Base-by-base conservation (phyloP, 2,329 filamentous ascomycete genomes). In the Sclerotinia sclerotiorum region DNA sequence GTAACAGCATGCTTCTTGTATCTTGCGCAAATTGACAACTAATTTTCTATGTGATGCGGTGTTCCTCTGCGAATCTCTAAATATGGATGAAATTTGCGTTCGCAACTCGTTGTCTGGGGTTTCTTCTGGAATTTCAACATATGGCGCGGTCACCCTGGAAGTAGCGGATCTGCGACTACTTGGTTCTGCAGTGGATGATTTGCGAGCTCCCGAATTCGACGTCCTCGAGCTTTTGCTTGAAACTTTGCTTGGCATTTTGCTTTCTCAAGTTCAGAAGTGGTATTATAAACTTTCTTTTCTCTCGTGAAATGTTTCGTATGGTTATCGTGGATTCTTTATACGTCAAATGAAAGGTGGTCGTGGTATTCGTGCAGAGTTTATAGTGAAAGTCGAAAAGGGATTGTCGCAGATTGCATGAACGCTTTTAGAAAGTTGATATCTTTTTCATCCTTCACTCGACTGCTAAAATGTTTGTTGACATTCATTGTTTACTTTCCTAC, bases 31-130 rank as follows among this genome's bases (percentile, higher is more conserved):
- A 62, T 89, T 93, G 70, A 97, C 91, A 5, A 91, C 90, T 0
- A 97, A 85, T 78, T 98, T 98, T 70, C 94, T 85, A 78, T 99
- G 95, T 2, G 92, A 92, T 1, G 94, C 93, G 0, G 91, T 96
- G 1, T 92, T 96, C 74, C 90, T 89, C 79, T 99, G 95, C 46
- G 94, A 93, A 78, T 94, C 91, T 72, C 85, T 85, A 76, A 94
- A 94, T 61, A 93, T 84, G 67, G 84, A 80, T 77, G 89, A 90
- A 65, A 97, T 84, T 76, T 91, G 90, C 48, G 84, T 85, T 75
- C 94, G 90, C 73, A 97, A 81, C 21, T 85, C 85, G 69, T 87
- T 93, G 58, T 87, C 84, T 65, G 88, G 86, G 4, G 88, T 85
- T 77, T 97, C 93, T 74, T 90, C 86, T 51, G 91, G 90, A n/a